phyloP scores from a whole-genome alignment of 148 eudicot genomes.

The Limonium bicolor region DNA sequence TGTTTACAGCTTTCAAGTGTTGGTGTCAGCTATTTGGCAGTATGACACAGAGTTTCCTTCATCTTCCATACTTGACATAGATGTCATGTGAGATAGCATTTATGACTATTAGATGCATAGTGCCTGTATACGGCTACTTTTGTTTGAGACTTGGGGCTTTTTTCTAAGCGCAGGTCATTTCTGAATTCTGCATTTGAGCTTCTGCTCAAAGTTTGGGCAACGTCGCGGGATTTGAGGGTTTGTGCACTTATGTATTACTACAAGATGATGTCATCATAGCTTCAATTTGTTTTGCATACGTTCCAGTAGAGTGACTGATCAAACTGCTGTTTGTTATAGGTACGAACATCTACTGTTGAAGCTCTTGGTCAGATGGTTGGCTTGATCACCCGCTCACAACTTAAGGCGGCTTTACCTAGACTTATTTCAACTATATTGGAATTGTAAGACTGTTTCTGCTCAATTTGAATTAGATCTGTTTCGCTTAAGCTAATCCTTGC shows the following conservation, averaged over 20 bases:
- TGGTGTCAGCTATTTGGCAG: conserved; percentile 97
- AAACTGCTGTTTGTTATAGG: conserved; percentile 28
- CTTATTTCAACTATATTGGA: conserved; percentile 86
- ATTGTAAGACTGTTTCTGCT: conserved; percentile 47
- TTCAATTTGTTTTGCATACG: too few species aligned
- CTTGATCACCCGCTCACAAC: conserved; percentile 56
- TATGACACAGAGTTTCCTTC: conserved; percentile 55
- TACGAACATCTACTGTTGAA: conserved; percentile 69
- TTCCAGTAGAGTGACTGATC: too few species aligned
- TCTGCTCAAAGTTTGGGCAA: conserved; percentile 82
- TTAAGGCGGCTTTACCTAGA: conserved; percentile 81
- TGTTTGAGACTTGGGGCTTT: neutral
- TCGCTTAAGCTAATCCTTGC: too few species aligned
- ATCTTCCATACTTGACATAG: conserved; percentile 56
- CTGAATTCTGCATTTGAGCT: conserved; percentile 90
- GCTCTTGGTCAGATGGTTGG: conserved; percentile 96
- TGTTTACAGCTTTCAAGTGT: conserved; percentile 72
- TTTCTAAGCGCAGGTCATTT: conserved; percentile 61
- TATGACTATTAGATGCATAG: neutral
- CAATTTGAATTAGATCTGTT: too few species aligned
- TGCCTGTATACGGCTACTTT: neutral
- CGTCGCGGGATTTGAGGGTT: conserved; percentile 90
- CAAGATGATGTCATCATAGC: too few species aligned
- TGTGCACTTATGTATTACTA: too few species aligned
- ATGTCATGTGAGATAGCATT: conserved; percentile 61